Evolutionary conservation across 352 stramenopile genomes (phyloP), one percentile per base, ranked within the genome.

Genomic region (Globisporangium cylindrosporum): DNA sequence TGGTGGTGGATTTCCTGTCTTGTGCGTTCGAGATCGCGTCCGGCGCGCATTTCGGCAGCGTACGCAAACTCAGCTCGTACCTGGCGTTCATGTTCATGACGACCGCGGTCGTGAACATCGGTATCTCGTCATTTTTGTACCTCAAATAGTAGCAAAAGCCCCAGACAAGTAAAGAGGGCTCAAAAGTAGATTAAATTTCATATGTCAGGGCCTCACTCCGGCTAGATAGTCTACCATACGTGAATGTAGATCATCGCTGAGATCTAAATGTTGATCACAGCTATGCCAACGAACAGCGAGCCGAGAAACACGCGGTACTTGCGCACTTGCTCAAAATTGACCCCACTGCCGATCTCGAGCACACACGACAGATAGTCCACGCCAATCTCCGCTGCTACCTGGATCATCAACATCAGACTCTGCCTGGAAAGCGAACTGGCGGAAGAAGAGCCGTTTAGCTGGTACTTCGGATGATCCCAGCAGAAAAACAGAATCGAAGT

Each of bases 401-500:
- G 20, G 34, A 60, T 29, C 14, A 18, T 54, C 7, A 68, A 46
- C 51, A 62, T 5, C n/a, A 60, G 36, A 18, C 36, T 43, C 6
- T 8, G 54, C 24, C 43, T 59, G 8, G 43, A 66, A 29, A 27
- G 20, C 58, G 25, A 12, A 6, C 15, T 59, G 27, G 18, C 20
- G 22, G 38, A 15, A 20, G 24, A 43, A 2, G 29, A 7, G 24
- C 18, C 12, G 8, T 12, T 14, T 18, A 62, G 34, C 14, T 57
- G 32, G 41, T 86, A 84, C 34, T 80, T 69, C 12, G 77, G 75
- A 56, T 84, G 71, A 27, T 74, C 71, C 51, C 59, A 72, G 59
- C 75, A 80, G 14, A 82, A 73, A 25, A 69, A 73, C 36, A 82
- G 27, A 7, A 83, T 78, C 0, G 70, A 68, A 9, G 66, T 62